Conservation (phyloP, 2,329 filamentous ascomycete species). For the Fonsecaea pedrosoi region DNA sequence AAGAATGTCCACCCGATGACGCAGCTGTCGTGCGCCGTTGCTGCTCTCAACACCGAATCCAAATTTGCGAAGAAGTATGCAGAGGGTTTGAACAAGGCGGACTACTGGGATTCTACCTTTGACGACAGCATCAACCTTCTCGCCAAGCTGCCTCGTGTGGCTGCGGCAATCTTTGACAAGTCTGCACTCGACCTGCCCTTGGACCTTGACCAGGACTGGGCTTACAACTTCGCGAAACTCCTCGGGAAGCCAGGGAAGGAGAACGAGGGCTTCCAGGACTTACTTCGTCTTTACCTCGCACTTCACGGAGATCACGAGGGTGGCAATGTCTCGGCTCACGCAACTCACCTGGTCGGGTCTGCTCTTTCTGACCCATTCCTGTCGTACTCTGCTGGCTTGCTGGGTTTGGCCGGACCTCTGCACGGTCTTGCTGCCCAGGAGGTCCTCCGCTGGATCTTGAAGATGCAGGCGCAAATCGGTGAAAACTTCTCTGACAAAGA, state of each 20-base stretch:
- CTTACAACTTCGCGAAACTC: constrained; percentile 98
- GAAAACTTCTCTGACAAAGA: constrained; percentile 77
- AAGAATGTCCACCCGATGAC: constrained; percentile 96
- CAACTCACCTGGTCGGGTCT: constrained; percentile 93
- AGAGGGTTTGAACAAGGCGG: constrained; percentile 86
- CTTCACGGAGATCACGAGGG: constrained; percentile 98
- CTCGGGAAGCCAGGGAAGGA: constrained; percentile 86
- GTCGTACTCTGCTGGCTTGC: constrained; percentile 92
- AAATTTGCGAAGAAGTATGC: constrained; percentile 94
- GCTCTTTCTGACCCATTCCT: constrained; percentile 95
- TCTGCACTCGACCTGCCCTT: constrained; percentile 75
- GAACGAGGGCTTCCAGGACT: constrained; percentile 93
- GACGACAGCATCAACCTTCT: constrained; percentile 93
- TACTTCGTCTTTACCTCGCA: constrained; percentile 90
- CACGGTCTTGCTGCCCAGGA: constrained; percentile 96
- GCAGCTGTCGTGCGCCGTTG: constrained; percentile 92
- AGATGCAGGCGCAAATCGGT: constrained; percentile 91
- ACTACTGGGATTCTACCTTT: constrained; percentile 99
- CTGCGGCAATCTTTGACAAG: constrained; percentile 96
- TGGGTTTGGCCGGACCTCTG: constrained; percentile 91
- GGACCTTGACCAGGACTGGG: constrained; percentile 90
- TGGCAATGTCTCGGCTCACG: constrained; percentile 94
- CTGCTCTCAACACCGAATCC: constrained; percentile 93
- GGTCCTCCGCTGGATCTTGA: constrained; percentile 92
- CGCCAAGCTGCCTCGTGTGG: constrained; percentile 94